Conservation (phyloP, 805 yeast genomes). For the Yamadazyma tumulicola region DNA sequence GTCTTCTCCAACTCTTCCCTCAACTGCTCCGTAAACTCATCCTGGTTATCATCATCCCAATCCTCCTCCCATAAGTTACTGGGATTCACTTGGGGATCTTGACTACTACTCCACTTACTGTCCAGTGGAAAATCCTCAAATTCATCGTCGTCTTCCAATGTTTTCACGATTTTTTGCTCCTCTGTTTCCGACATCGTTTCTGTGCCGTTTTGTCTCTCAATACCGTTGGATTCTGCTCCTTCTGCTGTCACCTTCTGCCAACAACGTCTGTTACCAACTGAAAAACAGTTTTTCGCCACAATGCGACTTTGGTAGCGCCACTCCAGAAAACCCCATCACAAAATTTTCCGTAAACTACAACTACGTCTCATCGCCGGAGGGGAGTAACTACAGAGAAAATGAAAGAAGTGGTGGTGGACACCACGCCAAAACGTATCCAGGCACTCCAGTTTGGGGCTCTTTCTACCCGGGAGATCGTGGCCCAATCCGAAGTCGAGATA, state of each 20-base stretch:
- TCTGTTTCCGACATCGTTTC: slow-evolving; percentile 5
- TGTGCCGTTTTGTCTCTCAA: no score
- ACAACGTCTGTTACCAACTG: no score
- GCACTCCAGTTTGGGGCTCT: slow-evolving; percentile 91
- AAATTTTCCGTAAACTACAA: no score
- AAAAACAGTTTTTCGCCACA: no score
- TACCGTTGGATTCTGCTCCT: no score
- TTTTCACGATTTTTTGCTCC: slow-evolving; percentile 49
- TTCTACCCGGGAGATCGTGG: slow-evolving; percentile 86
- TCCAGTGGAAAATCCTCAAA: slow-evolving; percentile 96
- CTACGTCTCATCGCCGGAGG: no score
- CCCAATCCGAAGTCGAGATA: slow-evolving; percentile 93
- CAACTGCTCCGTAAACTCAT: slow-evolving; percentile 75
- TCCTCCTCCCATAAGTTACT: slow-evolving; percentile 89
- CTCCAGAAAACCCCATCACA: no score
- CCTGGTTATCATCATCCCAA: slow-evolving; percentile 95
- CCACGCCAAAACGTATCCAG: slow-evolving; percentile 84
- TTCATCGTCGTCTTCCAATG: slow-evolving; percentile 93
- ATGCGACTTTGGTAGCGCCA: no score
- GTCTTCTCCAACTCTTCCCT: slow-evolving; percentile 44
- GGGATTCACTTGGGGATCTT: slow-evolving; percentile 48
- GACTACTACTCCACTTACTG: slow-evolving; percentile 65
- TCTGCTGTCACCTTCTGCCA: no score
- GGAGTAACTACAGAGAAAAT: no score
- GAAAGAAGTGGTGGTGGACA: slow-evolving; percentile 61